Evolutionary conservation across 371 early-diverging fungal species (phyloP).

Genomic region (Amoeboradix gromovi): DNA sequence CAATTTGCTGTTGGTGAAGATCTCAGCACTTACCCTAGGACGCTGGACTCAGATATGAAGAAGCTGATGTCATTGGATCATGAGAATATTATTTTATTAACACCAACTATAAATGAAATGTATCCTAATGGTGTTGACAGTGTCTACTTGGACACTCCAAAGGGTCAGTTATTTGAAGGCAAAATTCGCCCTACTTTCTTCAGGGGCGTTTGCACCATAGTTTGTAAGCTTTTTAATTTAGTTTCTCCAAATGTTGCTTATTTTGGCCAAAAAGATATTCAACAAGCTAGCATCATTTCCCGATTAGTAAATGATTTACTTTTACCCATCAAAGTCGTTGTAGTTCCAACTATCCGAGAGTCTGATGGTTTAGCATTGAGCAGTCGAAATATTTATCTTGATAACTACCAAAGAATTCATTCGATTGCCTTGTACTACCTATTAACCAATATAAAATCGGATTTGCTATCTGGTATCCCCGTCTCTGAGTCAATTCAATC

Average conservation of each 20-base stretch:
- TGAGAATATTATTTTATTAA: slow-evolving; percentile 23
- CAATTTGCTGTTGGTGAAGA: slow-evolving; percentile 90
- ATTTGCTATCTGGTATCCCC: no score
- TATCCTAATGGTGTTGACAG: slow-evolving; percentile 83
- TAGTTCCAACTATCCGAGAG: slow-evolving; percentile 49
- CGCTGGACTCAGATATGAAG: slow-evolving; percentile 36
- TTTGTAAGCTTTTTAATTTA: slow-evolving; percentile 66
- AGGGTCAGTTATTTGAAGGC: slow-evolving; percentile 75
- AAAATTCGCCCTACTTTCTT: slow-evolving; percentile 75
- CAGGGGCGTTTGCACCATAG: slow-evolving; percentile 84
- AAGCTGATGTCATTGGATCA: slow-evolving; percentile 17
- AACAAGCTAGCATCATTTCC: slow-evolving; percentile 65
- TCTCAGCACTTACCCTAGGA: slow-evolving; percentile 60
- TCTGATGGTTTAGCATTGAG: slow-evolving; percentile 62
- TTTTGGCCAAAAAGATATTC: slow-evolving; percentile 91
- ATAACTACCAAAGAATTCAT: no score
- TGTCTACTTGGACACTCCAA: no score
- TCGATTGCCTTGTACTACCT: no score
- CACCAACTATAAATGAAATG: slow-evolving; percentile 57
- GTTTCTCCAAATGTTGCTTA: slow-evolving; percentile 39
- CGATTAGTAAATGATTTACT: slow-evolving; percentile 37
- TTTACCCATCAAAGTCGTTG: slow-evolving; percentile 37
- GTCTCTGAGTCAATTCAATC: no score
- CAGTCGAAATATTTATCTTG: slow-evolving; percentile 63
- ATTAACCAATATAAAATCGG: no score